Percentiles rank a stretch among this genome's conserved stretches.
Evolutionary conservation across 1,284 basidiomycete species (phyloP).

Genomic region (Marasmius oreades): DNA sequence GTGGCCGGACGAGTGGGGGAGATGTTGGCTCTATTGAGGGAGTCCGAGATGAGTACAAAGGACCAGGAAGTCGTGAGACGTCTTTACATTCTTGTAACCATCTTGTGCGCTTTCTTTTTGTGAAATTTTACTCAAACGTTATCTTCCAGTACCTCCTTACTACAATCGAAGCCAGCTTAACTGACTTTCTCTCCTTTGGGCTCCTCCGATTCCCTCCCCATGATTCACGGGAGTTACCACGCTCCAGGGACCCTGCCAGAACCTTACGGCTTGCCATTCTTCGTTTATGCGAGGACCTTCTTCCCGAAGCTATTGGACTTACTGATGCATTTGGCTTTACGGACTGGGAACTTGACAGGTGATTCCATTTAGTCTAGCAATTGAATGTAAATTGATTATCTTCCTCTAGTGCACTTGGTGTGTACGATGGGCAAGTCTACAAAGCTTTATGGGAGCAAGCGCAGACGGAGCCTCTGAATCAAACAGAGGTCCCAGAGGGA

Average conservation of each 20-base stretch:
- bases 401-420: constrained; percentile 51
- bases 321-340: constrained; percentile 75
- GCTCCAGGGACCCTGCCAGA: constrained; percentile 41
- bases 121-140: not conserved
- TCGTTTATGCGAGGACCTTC: constrained; percentile 43
- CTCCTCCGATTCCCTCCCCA: constrained; percentile 28
- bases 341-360: constrained; percentile 78
- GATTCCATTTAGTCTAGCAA: constrained; percentile 12
- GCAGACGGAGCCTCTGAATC: constrained; percentile 64
- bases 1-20: constrained; percentile 51
- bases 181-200: constrained; percentile 56
- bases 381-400: not conserved
- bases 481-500: constrained; percentile 43
- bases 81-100: constrained; percentile 50
- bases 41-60: constrained; percentile 20
- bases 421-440: constrained; percentile 66
- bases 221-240: constrained; percentile 14
- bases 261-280: constrained; percentile 54
- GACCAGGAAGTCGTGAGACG: constrained; percentile 36
- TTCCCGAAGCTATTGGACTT: constrained; percentile 68
- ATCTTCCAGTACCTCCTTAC: constrained; percentile 58
- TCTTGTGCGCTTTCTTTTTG: not conserved
- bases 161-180: constrained; percentile 49
- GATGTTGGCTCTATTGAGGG: constrained; percentile 36
- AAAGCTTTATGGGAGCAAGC: constrained; percentile 65